Conservation (phyloP, 2,329 filamentous ascomycete species). For the Ambrosiella beaveri region DNA sequence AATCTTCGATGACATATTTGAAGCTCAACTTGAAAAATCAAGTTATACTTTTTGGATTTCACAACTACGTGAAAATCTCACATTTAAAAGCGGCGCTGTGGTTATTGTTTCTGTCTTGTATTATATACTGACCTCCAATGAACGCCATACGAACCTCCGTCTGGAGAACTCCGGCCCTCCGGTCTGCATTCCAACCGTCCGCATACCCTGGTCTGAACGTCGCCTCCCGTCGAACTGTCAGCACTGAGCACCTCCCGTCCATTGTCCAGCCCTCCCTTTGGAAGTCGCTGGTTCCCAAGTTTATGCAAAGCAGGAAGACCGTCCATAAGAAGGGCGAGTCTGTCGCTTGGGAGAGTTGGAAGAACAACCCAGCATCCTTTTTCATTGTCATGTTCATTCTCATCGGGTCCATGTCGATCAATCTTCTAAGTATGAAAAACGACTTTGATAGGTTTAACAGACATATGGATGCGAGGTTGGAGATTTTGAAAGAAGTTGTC, state of each 20-base stretch:
- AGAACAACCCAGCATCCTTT: slow-evolving; percentile 57
- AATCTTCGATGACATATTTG: not conserved
- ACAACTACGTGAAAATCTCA: no score
- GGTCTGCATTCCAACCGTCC: not conserved
- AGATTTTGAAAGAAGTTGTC: slow-evolving; percentile 56
- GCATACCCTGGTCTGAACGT: not conserved
- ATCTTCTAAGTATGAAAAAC: slow-evolving; percentile 68
- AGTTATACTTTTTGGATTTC: no score
- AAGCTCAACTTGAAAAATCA: no score
- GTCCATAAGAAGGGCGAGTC: slow-evolving; percentile 16
- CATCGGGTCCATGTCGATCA: slow-evolving; percentile 90
- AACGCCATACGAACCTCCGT: not conserved
- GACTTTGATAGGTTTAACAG: slow-evolving; percentile 57
- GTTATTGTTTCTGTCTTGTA: not conserved
- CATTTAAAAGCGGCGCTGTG: no score
- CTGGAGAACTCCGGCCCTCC: not conserved
- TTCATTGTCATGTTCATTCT: slow-evolving; percentile 69
- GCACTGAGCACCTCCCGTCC: slow-evolving; percentile 28
- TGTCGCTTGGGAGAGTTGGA: slow-evolving; percentile 13
- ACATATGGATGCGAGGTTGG: slow-evolving; percentile 63
- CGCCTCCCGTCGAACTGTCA: not conserved
- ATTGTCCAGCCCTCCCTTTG: slow-evolving; percentile 46
- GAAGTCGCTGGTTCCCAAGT: slow-evolving; percentile 52
- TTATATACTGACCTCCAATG: not conserved
- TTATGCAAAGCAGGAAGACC: slow-evolving; percentile 26